Conservation (phyloP, 1,139 yeast genomes). For the Groenewaldozyma auringiensis region DNA sequence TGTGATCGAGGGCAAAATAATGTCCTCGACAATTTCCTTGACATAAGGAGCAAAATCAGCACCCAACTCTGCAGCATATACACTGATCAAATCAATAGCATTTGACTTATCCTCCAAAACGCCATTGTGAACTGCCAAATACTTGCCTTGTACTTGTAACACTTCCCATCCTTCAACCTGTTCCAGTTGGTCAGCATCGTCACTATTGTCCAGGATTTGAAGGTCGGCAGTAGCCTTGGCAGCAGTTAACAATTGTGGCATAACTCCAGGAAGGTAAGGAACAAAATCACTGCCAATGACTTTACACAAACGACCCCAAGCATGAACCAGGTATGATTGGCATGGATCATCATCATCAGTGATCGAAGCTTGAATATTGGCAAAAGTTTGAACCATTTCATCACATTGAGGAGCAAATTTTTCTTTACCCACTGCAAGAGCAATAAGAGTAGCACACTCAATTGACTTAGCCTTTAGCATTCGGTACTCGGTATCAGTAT, state of each 20-base stretch:
- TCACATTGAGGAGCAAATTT: conserved; percentile 71
- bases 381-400: conserved; percentile 67
- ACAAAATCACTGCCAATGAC: conserved; percentile 78
- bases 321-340: conserved; percentile 79
- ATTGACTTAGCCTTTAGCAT: conserved; percentile 86
- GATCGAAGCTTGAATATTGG: conserved; percentile 49
- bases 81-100: conserved; percentile 80
- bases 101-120: conserved; percentile 84
- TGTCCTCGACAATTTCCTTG: conserved; percentile 64
- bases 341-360: conserved; percentile 69
- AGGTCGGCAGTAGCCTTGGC: conserved; percentile 90
- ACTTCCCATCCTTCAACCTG: conserved; percentile 95
- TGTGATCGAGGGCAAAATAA: conserved; percentile 81
- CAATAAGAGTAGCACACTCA: conserved; percentile 91
- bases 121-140: conserved; percentile 90
- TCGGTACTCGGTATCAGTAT: conserved; percentile 73
- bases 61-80: conserved; percentile 82
- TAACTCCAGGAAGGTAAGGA: conserved; percentile 80
- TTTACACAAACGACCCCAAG: conserved; percentile 92
- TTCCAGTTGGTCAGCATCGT: conserved; percentile 72
- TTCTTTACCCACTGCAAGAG: conserved; percentile 94
- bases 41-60: conserved; percentile 81
- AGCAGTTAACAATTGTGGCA: conserved; percentile 76
- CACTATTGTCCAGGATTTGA: conserved; percentile 77
- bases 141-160: conserved; percentile 82